Evolutionary conservation across 1,139 yeast species (phyloP).

Genomic region (Yamadazyma mexicana): DNA sequence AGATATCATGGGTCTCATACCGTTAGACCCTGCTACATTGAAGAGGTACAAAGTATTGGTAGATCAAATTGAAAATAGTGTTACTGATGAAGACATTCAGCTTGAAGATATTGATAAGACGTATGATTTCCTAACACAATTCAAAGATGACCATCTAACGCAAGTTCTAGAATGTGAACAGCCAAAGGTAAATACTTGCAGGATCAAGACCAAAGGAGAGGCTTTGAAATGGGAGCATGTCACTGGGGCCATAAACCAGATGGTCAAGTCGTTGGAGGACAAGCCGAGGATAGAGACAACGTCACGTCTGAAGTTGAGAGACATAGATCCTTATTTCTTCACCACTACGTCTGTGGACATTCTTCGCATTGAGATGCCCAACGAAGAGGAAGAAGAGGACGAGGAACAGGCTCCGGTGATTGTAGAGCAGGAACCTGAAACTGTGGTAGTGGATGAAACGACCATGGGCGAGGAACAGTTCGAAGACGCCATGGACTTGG

Average conservation of each 20-base stretch:
- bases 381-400: slow-evolving; percentile 3
- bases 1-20: slow-evolving; percentile 40
- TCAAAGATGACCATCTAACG: slow-evolving; percentile 29
- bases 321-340: slow-evolving; percentile 51
- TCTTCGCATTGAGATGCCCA: slow-evolving; percentile 9
- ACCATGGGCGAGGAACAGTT: no score
- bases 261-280: slow-evolving; percentile 31
- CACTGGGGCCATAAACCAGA: slow-evolving; percentile 25
- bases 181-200: slow-evolving; percentile 4
- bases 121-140: slow-evolving; percentile 27
- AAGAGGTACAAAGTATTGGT: slow-evolving; percentile 7
- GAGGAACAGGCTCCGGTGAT: slow-evolving; percentile 9
- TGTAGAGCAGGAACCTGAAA: background rate
- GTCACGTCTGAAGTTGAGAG: slow-evolving; percentile 34
- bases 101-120: slow-evolving; percentile 11
- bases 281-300: slow-evolving; percentile 32
- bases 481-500: no score
- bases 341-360: slow-evolving; percentile 50
- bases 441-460: background rate
- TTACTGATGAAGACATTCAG: background rate
- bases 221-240: slow-evolving; percentile 30
- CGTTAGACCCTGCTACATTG: slow-evolving; percentile 17
- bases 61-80: background rate
- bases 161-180: slow-evolving; percentile 15
- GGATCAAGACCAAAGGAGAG: slow-evolving; percentile 10